A percentile compares a stretch with the other conserved stretches of the same genome.
Evolutionary conservation across 768 basidiomycete species (phyloP).

Genomic region (Mycena pura): DNA sequence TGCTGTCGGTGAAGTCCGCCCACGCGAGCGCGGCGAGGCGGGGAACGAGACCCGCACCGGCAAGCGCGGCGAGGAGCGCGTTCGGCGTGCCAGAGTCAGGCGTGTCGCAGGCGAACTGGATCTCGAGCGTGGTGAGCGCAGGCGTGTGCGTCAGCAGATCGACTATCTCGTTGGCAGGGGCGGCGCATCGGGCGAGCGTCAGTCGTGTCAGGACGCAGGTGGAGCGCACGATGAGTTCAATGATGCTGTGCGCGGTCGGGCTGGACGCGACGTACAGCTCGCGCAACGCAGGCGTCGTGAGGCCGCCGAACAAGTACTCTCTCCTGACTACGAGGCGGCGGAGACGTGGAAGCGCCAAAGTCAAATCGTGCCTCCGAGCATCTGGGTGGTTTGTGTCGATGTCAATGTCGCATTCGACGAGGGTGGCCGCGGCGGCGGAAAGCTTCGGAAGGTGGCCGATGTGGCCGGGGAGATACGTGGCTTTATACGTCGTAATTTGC

Average conservation of each 20-base stretch:
- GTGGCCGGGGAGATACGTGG: neutral
- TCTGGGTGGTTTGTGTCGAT: neutral
- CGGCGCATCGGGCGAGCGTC: neutral
- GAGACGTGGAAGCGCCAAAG: neutral
- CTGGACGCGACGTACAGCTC: neutral
- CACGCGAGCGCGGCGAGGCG: neutral
- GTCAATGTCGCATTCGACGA: slow-evolving; percentile 3
- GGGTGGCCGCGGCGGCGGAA: neutral
- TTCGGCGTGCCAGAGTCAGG: neutral
- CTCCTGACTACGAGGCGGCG: neutral
- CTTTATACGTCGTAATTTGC: neutral
- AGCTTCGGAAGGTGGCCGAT: neutral
- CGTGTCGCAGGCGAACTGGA: neutral
- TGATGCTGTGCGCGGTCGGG: neutral
- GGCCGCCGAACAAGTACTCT: neutral
- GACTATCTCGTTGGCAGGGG: neutral
- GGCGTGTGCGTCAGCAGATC: neutral
- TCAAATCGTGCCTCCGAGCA: neutral
- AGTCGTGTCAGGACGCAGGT: neutral
- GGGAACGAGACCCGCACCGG: neutral
- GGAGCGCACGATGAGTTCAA: neutral
- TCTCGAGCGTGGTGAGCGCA: neutral
- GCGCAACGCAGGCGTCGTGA: neutral
- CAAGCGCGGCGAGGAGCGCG: neutral
- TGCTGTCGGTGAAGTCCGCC: neutral